These are phyloP conservation scores for Chaetomium cochliodes DNA, from an alignment of 495 filamentous ascomycete genomes.

Conservation along the genomic window DNA sequence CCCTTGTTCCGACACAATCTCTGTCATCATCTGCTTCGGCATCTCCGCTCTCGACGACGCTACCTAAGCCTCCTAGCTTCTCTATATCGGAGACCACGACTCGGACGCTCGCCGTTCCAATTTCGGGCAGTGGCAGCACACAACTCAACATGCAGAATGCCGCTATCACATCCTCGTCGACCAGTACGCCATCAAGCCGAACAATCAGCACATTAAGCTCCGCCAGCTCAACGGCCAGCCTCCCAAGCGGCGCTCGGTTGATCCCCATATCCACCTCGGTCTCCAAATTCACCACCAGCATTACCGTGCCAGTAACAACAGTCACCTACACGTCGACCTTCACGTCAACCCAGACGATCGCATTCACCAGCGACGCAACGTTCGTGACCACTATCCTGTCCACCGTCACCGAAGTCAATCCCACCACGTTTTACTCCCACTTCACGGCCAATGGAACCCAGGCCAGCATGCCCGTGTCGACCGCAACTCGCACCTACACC, in stretches of 20 bases:
- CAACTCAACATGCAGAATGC: neutral
- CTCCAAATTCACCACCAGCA: constrained; percentile 21
- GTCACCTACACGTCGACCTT: constrained; percentile 17
- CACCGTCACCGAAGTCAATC: neutral
- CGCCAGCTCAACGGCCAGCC: neutral
- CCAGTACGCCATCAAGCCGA: neutral
- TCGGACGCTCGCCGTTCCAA: neutral
- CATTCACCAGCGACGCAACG: constrained; percentile 3
- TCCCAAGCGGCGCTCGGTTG: constrained; percentile 15
- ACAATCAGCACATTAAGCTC: neutral
- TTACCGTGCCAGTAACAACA: constrained; percentile 18
- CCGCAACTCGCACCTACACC: neutral
- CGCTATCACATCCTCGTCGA: neutral
- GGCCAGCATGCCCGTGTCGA: constrained; percentile 8
- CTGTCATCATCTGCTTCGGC: neutral
- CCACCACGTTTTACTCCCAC: constrained; percentile 10
- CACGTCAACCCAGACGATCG: constrained; percentile 9
- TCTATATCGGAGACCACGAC: neutral
- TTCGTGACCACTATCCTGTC: constrained; percentile 15
- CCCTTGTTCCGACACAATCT: neutral
- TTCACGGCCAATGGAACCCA: constrained; percentile 14
- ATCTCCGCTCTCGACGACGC: neutral
- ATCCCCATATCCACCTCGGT: constrained; percentile 15
- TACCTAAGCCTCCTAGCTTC: neutral
- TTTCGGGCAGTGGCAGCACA: neutral